Evolutionary conservation across 768 basidiomycete genomes (phyloP), one percentile per base, ranked within the genome.

Genomic region (Hypholoma sublateritium): DNA sequence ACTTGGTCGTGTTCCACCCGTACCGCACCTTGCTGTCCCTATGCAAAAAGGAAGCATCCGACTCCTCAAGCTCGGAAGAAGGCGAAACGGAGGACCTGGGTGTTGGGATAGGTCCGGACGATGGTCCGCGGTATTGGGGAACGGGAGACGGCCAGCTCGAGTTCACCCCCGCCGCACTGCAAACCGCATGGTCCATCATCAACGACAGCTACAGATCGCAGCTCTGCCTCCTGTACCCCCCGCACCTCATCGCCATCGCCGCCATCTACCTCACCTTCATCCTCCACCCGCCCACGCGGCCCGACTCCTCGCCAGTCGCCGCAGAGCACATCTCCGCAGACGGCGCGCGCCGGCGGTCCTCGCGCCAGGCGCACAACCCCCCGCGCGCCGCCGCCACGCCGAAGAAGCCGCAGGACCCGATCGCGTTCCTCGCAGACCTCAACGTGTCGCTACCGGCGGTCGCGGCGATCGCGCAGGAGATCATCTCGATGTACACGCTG

Each of bases 171-270:
- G 80, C 81, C 3, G 89, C 91, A 0, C 70, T 98, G 21, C 95
- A 98, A 68, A 88, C 89, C 50, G 92, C 94, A n/a, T 96, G 95
- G 96, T 95, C 94, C 69, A 86, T 98, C 68, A 85, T 99, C 67
- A 99, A 98, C 73, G 96, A 98, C 70, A 94, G 91, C 0, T 98
- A 94, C 67, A 86, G 95, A 52, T 95, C 93, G 4, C 91, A 95
- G 54, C 77, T 99, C 17, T 94, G 93, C 67, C 85, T 99, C n/a
- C 72, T 97, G 25, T 89, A 98, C 68, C 95, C 97, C 0, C 97
- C 97, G 0, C 94, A 98, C 69, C 77, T 98, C 55, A 91, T 98
- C 62, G 94, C 96, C 19, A 83, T 98, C 66, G 88, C 95, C 0
- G 90, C 93, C 0, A 83, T 99, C 54, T 97, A 94, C 74, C 84